These are phyloP conservation scores for Acrodontium crateriforme DNA, from an alignment of 2,329 filamentous ascomycete genomes.

Conservation along the genomic window DNA sequence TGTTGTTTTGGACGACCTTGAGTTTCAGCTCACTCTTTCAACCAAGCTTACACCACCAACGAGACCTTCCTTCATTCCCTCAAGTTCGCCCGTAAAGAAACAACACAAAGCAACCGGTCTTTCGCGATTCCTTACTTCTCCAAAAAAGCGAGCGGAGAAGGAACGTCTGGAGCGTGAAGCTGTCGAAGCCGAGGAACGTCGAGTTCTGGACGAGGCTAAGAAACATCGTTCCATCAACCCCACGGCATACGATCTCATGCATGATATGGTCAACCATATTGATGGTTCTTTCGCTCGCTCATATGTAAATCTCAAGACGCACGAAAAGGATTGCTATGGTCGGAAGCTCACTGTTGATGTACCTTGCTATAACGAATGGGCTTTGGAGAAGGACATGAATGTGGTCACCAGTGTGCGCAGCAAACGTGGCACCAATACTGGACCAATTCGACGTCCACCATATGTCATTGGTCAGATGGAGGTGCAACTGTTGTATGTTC, in stretches of 20 bases:
- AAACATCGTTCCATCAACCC: slow-evolving; percentile 48
- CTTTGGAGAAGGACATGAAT: slow-evolving; percentile 60
- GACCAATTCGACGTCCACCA: slow-evolving; percentile 69
- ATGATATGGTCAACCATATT: slow-evolving; percentile 66
- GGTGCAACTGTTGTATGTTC: slow-evolving; percentile 86
- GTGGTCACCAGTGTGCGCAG: slow-evolving; percentile 83
- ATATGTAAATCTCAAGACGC: slow-evolving; percentile 87
- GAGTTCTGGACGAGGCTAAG: slow-evolving; percentile 27
- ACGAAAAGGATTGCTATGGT: slow-evolving; percentile 77
- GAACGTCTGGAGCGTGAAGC: slow-evolving; percentile 75
- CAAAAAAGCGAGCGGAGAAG: slow-evolving; percentile 91
- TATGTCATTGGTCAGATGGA: slow-evolving; percentile 94
- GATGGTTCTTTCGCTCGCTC: slow-evolving; percentile 91
- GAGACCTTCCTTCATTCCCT: slow-evolving; percentile 23
- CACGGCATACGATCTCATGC: slow-evolving; percentile 73
- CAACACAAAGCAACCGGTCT: slow-evolving; percentile 73
- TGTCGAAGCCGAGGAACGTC: slow-evolving; percentile 45
- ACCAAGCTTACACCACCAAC: slow-evolving; percentile 61
- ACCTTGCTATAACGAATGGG: slow-evolving; percentile 98
- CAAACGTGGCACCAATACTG: slow-evolving; percentile 42
- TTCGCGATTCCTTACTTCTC: slow-evolving; percentile 82
- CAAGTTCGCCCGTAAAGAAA: slow-evolving; percentile 51
- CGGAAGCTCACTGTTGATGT: slow-evolving; percentile 79
- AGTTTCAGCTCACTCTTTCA: slow-evolving; percentile 94
- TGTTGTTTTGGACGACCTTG: slow-evolving; percentile 91